phyloP scores from a whole-genome alignment of 2,329 filamentous ascomycete species.

The Trichoderma breve region DNA sequence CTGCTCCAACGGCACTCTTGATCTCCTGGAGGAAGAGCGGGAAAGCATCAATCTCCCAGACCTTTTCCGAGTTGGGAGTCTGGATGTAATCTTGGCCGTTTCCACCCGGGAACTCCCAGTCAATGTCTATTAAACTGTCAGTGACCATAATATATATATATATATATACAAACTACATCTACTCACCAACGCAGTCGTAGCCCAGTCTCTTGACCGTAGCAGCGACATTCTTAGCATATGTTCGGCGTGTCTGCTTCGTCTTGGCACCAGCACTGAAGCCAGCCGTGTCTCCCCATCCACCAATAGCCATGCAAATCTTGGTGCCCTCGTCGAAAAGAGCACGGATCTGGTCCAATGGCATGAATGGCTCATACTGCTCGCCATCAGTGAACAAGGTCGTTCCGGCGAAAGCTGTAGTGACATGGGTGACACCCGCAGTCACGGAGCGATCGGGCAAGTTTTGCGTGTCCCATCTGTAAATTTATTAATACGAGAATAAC shows the following conservation, averaged over 20 bases:
- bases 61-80: constrained; percentile 57
- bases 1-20: constrained; percentile 56
- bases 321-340: constrained; percentile 50
- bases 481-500: not conserved
- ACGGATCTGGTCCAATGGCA: constrained; percentile 50
- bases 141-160: not conserved
- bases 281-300: constrained; percentile 61
- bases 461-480: constrained; percentile 40
- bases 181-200: constrained; percentile 59
- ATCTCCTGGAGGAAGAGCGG: constrained; percentile 60
- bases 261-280: constrained; percentile 54
- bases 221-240: constrained; percentile 58
- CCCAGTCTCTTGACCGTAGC: constrained; percentile 52
- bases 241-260: constrained; percentile 44
- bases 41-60: constrained; percentile 59
- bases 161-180: no score
- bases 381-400: constrained; percentile 48
- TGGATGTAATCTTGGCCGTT: constrained; percentile 68
- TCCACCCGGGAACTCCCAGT: constrained; percentile 64
- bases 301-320: constrained; percentile 63
- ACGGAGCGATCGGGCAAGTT: constrained; percentile 37
- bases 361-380: constrained; percentile 51
- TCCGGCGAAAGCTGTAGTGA: constrained; percentile 54
- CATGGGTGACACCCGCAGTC: constrained; percentile 50
- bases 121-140: constrained; percentile 49